Evolutionary conservation across 768 basidiomycete species (phyloP), one percentile per base, ranked within the genome.

Genomic region (Tephrocybe sp.): DNA sequence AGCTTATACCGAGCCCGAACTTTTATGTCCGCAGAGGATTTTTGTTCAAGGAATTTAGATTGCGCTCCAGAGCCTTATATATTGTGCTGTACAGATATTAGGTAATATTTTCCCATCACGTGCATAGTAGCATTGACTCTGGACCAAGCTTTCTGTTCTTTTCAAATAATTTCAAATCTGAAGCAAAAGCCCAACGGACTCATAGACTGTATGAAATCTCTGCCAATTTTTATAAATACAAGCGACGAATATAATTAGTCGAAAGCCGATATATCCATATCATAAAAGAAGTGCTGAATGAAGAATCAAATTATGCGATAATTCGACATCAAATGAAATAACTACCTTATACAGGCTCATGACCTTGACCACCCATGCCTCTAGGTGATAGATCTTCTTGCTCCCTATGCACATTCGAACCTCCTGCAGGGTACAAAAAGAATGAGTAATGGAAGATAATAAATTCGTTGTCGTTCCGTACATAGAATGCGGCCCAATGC

Each of bases 401-500:
- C 64, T 79, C 4, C 96, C 96, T 48, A 85, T 75, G n/a, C 92
- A 83, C 90, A 98, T 91, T n/a, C 97, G 86, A 33, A 89, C 80
- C 72, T 99, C 95, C 92, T 97, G 59, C 19, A 22, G 12, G 13
- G 34, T 19, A 36, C 33, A 42, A n/a, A 4, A 17, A 30, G 11
- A 22, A 32, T 40, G 22, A 47, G 23, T 42, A 9, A 22, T 26
- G 13, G 16, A 30, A 16, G 5, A 45, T 46, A 39, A 5, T 33
- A 39, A 19, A 9, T 13, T 17, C 36, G n/a, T 22, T 17, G 40
- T 14, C 4, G 23, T 16, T 19, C 70, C 89, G 54, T 62, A 93
- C 93, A 66, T 98, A 98, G 64, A 96, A 87, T 19, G 97, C 93
- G 3, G 96, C 92, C 95, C 95, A 98, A 64, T 97, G 93, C 77